A percentile compares a stretch with the other conserved stretches of the same genome.
These are phyloP conservation scores for Solanum phureja DNA, from an alignment of 257 asterid species.

Conservation along the genomic window DNA sequence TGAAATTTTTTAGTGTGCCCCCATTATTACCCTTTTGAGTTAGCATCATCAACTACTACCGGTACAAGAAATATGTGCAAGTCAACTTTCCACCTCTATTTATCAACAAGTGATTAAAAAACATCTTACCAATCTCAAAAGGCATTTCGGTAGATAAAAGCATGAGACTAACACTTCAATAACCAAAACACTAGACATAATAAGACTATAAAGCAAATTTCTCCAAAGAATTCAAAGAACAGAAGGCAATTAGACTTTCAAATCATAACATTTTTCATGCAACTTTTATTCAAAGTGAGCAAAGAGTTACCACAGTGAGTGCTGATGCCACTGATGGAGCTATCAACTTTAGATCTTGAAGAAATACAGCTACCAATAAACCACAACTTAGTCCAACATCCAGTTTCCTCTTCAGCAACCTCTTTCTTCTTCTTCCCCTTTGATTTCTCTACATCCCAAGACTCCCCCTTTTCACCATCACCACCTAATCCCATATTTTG, in stretches of 20 bases:
- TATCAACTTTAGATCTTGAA: constrained; percentile 97
- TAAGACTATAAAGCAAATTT: not conserved
- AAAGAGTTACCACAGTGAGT: constrained; percentile 46
- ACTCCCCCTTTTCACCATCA: constrained; percentile 33
- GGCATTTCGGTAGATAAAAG: not conserved
- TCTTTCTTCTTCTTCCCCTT: constrained; percentile 29
- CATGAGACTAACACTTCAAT: not conserved
- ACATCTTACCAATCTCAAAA: not conserved
- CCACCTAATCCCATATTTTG: constrained; percentile 53
- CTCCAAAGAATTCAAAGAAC: not conserved
- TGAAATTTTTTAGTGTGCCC: not conserved
- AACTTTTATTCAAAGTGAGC: not conserved
- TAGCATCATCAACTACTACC: not conserved
- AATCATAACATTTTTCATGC: not conserved
- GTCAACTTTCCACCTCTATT: not conserved
- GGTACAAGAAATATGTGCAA: not conserved
- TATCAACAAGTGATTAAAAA: not conserved
- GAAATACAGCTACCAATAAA: constrained; percentile 74
- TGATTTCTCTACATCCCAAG: constrained; percentile 41
- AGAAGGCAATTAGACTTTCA: not conserved
- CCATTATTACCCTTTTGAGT: not conserved
- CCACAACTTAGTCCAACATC: constrained; percentile 75
- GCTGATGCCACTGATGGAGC: constrained; percentile 85
- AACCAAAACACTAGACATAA: not conserved
- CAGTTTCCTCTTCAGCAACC: constrained; percentile 29